phyloP scores from a whole-genome alignment of 2,329 filamentous ascomycete genomes.

The Cladosporium sphaerospermum region DNA sequence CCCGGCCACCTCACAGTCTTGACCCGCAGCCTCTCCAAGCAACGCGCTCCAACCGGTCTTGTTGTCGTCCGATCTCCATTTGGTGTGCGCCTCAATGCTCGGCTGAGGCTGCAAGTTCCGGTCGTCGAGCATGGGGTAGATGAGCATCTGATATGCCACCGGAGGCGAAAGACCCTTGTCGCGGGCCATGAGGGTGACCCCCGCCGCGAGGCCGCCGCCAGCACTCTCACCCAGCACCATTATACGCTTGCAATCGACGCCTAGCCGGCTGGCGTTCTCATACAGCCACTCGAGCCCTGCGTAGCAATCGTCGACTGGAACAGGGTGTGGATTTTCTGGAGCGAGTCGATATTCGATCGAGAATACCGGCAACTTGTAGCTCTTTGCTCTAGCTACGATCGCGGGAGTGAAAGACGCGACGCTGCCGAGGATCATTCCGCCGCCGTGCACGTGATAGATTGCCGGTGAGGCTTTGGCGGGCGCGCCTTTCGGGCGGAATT shows the following conservation, averaged over 20 bases:
- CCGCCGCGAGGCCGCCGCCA: conserved; percentile 39
- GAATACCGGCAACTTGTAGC: conserved; percentile 29
- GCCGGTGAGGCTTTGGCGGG: conserved; percentile 17
- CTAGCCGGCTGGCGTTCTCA: conserved; percentile 34
- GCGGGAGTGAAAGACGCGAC: conserved; percentile 22
- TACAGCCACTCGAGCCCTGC: conserved; percentile 34
- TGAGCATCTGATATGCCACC: conserved; percentile 38
- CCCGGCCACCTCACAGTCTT: conserved; percentile 26
- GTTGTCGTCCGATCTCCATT: conserved; percentile 36
- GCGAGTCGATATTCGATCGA: conserved; percentile 37
- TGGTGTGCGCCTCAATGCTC: conserved; percentile 30
- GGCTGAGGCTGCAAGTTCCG: conserved; percentile 29
- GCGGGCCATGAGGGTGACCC: conserved; percentile 33
- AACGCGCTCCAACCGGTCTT: conserved; percentile 38
- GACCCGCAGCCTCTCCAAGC: conserved; percentile 32
- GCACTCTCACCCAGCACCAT: conserved; percentile 40
- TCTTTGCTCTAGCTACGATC: conserved; percentile 23
- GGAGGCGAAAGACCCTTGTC: conserved; percentile 18
- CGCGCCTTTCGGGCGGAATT: conserved; percentile 15
- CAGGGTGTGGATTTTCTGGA: conserved; percentile 37
- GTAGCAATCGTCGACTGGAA: conserved; percentile 37
- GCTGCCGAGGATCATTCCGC: conserved; percentile 34
- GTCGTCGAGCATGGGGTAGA: conserved; percentile 46
- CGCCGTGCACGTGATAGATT: conserved; percentile 37
- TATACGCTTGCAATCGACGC: conserved; percentile 36